Conservation (phyloP, 176 grass and related monocot genomes). For the Triticum aestivum region DNA sequence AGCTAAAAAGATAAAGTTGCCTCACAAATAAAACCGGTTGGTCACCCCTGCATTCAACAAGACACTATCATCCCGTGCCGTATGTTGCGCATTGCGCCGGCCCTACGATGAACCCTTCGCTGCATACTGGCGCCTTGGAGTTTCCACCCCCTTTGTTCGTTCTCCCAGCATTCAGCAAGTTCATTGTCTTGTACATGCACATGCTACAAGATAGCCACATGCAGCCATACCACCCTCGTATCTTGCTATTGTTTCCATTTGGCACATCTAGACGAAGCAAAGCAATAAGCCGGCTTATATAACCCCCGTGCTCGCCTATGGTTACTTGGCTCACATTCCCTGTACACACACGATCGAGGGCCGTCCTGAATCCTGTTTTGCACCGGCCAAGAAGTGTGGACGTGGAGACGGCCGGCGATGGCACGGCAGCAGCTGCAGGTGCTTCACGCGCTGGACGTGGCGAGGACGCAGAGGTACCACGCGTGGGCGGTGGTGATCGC, state of each 20-base stretch:
- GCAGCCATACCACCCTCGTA: background rate
- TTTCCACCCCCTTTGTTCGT: background rate
- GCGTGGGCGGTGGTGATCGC: constrained; percentile 25
- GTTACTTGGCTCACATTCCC: background rate
- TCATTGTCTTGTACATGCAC: background rate
- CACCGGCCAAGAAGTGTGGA: background rate
- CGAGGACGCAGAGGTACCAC: constrained; percentile 37
- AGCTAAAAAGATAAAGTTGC: no score
- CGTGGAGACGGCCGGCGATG: background rate
- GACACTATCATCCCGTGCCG: background rate
- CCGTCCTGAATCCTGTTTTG: background rate
- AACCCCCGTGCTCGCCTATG: background rate
- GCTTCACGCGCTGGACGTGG: constrained; percentile 37
- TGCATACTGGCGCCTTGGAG: background rate
- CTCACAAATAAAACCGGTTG: no score
- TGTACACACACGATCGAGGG: background rate
- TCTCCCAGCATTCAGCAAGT: background rate
- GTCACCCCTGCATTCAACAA: background rate
- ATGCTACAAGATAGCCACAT: background rate
- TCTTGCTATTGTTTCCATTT: background rate
- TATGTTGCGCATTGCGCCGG: background rate
- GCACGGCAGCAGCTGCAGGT: constrained; percentile 17
- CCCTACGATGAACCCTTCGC: background rate
- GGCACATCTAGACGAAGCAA: background rate
- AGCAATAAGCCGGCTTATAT: background rate